Conservation (phyloP, 495 filamentous ascomycete genomes). For the Hypoxylon perforatum region DNA sequence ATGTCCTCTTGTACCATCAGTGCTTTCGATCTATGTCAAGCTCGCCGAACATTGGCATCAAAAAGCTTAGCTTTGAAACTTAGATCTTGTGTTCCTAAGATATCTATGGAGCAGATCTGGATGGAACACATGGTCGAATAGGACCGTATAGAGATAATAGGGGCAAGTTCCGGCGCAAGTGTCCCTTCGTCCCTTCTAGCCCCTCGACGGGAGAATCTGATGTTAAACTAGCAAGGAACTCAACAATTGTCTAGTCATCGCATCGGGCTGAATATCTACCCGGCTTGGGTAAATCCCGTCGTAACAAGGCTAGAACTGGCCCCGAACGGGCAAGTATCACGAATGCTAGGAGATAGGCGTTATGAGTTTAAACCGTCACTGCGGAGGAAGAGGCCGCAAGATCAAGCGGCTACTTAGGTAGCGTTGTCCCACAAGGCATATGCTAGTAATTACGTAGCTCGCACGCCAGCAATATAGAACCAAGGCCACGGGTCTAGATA, state of each 20-base stretch:
- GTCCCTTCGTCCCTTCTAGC: neutral
- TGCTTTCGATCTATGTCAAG: slow-evolving; percentile 4
- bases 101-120: slow-evolving; percentile 11
- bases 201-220: neutral
- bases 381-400: slow-evolving; percentile 4
- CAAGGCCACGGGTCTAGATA: slow-evolving; percentile 1
- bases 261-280: neutral
- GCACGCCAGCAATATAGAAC: slow-evolving; percentile 3
- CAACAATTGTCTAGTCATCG: neutral
- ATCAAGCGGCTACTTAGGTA: slow-evolving; percentile 11
- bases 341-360: neutral
- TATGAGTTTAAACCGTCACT: neutral
- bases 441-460: slow-evolving; percentile 5
- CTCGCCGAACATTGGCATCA: neutral
- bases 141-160: neutral
- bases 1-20: neutral
- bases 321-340: slow-evolving; percentile 1
- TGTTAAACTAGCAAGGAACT: slow-evolving; percentile 1
- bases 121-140: neutral
- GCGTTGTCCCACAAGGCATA: neutral
- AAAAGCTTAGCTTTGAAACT: slow-evolving; percentile 1
- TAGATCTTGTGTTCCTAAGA: slow-evolving; percentile 18
- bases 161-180: neutral
- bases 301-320: neutral
- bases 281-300: neutral